phyloP scores from a whole-genome alignment of 495 filamentous ascomycete genomes.

The Amphirosellinia nigrospora region DNA sequence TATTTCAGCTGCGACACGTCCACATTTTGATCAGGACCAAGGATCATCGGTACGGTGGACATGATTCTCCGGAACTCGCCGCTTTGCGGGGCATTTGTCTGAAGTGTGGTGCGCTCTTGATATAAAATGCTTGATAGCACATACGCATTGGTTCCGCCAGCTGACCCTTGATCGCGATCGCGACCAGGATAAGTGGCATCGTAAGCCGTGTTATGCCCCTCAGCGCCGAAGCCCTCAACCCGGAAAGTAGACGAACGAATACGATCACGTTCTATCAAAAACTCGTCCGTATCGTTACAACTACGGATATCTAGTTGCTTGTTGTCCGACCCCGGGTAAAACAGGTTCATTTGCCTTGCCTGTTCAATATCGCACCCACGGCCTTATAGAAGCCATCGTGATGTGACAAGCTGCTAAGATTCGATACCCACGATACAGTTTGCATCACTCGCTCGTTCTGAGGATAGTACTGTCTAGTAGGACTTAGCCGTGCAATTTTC shows the following conservation, averaged over 20 bases:
- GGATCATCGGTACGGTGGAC: neutral
- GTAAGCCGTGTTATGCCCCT: slow-evolving; percentile 43
- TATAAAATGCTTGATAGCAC: slow-evolving; percentile 26
- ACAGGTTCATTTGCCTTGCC: slow-evolving; percentile 40
- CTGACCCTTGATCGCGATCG: slow-evolving; percentile 31
- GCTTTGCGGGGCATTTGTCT: neutral
- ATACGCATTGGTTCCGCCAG: slow-evolving; percentile 17
- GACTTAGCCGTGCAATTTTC: slow-evolving; percentile 59
- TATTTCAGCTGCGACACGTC: slow-evolving; percentile 21
- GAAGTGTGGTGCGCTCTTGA: neutral
- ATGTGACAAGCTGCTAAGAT: slow-evolving; percentile 56
- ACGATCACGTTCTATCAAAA: slow-evolving; percentile 42
- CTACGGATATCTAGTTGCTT: neutral
- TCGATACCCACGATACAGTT: slow-evolving; percentile 30
- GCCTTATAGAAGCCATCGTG: slow-evolving; percentile 52
- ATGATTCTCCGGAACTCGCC: slow-evolving; percentile 14
- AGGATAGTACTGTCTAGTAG: slow-evolving; percentile 47
- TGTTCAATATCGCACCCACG: slow-evolving; percentile 51
- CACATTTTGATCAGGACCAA: neutral
- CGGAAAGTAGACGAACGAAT: slow-evolving; percentile 57
- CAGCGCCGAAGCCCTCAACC: slow-evolving; percentile 60
- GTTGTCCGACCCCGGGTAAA: slow-evolving; percentile 23
- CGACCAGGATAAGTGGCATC: slow-evolving; percentile 45
- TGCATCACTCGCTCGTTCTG: slow-evolving; percentile 35
- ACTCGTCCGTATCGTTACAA: neutral